Conservation (phyloP, 805 yeast species). For the Naumovozyma dairenensis region DNA sequence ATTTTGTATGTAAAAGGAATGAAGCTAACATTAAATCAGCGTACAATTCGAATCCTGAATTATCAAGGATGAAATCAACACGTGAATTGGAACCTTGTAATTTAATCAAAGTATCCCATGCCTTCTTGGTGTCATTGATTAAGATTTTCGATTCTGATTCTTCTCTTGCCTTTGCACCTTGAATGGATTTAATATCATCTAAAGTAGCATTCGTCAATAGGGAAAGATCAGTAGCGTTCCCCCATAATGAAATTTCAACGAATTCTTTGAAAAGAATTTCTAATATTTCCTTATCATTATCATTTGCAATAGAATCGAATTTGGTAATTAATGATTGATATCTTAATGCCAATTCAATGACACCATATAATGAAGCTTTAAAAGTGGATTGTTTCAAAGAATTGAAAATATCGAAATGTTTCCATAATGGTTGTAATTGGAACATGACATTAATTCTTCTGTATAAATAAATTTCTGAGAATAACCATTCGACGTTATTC, state of each 20-base stretch:
- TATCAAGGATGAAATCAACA: constrained; percentile 80
- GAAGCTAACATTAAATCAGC: constrained; percentile 66
- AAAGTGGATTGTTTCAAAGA: constrained; percentile 65
- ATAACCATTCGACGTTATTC: constrained; percentile 86
- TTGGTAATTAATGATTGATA: constrained; percentile 36
- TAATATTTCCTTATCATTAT: constrained; percentile 34
- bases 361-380: constrained; percentile 63
- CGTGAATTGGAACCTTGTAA: constrained; percentile 32
- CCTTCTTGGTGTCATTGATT: constrained; percentile 59
- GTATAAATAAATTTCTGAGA: constrained; percentile 76
- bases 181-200: constrained; percentile 84
- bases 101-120: constrained; percentile 45
- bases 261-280: constrained; percentile 68
- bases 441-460: constrained; percentile 46
- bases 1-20: constrained; percentile 59
- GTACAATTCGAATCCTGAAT: constrained; percentile 90
- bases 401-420: constrained; percentile 62
- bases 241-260: constrained; percentile 88
- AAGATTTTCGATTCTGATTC: constrained; percentile 71
- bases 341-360: constrained; percentile 67
- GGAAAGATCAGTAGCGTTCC: constrained; percentile 93
- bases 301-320: constrained; percentile 7
- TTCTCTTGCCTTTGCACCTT: constrained; percentile 80
- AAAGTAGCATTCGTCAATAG: constrained; percentile 78
- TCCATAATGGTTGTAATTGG: constrained; percentile 31